Evolutionary conservation across 1,139 yeast genomes (phyloP), one percentile per base, ranked within the genome.

Genomic region (Sugiyamaella pinicola): DNA sequence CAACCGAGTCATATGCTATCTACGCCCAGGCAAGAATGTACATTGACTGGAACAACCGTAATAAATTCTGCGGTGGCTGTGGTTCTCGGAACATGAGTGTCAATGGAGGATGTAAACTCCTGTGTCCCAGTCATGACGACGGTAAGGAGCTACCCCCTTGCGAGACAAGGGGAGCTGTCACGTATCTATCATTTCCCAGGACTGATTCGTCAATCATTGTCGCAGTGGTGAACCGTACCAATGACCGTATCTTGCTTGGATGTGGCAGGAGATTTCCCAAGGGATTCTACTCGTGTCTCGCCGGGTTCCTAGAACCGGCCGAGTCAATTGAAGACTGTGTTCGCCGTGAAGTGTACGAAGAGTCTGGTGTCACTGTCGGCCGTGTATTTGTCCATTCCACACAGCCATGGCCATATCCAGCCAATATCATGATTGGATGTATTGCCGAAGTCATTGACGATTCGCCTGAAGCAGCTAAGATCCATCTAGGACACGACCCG

Each of bases 371-470:
- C 33, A 77, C 72, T 42, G 83, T 87, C 49, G 74, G 79, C 35
- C 64, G 73, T 2, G 85, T 90, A 33, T 69, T 74, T 49, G 77
- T 90, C 49, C 73, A 84, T 28, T 76, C 82, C 65, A 81, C 93
- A 7, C 97, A 90, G 69, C 96, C 97, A 5, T 90, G 97, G 97
- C 99, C 98, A 21, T 91, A 83, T 71, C 98, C 98, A 1, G 89
- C 89, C 0, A 90, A 87, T 66, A 71, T 93, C 63, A 91, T 91
- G 98, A 79, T 93, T 62, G 98, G 98, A 9, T 90, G 97, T 69
- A 69, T 90, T 54, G 96, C 88, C 0, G 72, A 70, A 52, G 76
- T 78, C 35, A 86, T 84, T 1, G 87, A 84, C 8, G 82, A 81
- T 63, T 77, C 83, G 59, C 86, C 84, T 0, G 68, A 60, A 12